phyloP scores from a whole-genome alignment of 1,284 basidiomycete genomes.

The Sporisorium graminicola region DNA sequence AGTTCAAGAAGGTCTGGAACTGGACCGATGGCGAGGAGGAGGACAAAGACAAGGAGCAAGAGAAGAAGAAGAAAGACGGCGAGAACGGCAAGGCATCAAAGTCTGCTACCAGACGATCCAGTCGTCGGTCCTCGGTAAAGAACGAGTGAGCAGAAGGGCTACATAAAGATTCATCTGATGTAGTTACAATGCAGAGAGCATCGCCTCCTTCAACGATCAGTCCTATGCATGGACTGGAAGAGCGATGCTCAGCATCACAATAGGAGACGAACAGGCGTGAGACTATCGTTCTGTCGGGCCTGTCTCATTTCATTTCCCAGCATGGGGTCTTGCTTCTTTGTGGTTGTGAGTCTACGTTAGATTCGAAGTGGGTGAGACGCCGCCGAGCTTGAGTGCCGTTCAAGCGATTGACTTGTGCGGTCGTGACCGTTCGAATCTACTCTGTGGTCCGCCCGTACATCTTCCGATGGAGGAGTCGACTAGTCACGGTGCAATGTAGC shows the following conservation, averaged over 20 bases:
- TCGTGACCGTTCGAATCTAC: too few relatives aligned
- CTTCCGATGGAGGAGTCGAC: too few relatives aligned
- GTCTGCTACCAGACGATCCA: constrained; percentile 25
- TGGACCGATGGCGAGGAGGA: constrained; percentile 59
- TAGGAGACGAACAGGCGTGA: background rate
- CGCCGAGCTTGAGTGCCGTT: too few relatives aligned
- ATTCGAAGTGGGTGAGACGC: too few relatives aligned
- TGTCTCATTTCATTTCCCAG: too few relatives aligned
- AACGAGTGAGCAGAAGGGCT: constrained; percentile 14
- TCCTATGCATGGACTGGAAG: background rate
- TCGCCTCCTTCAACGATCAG: background rate
- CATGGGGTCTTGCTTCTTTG: too few relatives aligned
- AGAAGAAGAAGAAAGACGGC: constrained; percentile 21
- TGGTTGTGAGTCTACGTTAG: background rate
- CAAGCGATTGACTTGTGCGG: too few relatives aligned
- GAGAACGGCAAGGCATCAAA: constrained; percentile 24
- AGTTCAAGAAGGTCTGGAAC: constrained; percentile 65
- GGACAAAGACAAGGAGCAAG: constrained; percentile 17
- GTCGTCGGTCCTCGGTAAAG: constrained; percentile 17
- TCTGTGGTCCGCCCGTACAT: too few relatives aligned
- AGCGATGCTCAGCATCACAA: background rate
- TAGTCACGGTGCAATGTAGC: too few relatives aligned
- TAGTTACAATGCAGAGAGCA: background rate
- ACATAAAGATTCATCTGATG: too few relatives aligned
- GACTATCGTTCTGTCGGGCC: background rate